Base-by-base conservation (phyloP, 164 flowering plant species). In the Annona squamosa region DNA sequence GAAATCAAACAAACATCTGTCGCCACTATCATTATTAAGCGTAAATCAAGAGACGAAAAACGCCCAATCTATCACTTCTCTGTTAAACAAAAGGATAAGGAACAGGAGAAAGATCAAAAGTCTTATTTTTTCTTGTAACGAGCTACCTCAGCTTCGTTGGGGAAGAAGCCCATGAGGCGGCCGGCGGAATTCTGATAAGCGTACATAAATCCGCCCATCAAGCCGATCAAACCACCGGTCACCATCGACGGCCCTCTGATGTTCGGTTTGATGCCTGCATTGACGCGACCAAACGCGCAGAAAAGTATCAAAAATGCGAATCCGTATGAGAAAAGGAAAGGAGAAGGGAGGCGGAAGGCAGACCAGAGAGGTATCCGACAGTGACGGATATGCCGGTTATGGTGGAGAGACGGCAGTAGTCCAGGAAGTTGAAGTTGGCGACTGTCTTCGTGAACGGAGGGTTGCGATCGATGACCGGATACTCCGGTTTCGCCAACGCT, bases 111-210 rank as follows among this genome's bases (percentile, higher is more conserved):
- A 52, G 59, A 52, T 26, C 3, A 16, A 68, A 13, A 68, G 16
- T 7, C 64, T 5, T 59, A 37, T 70, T 76, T 80, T 72, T 90
- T 89, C 86, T 86, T 88, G 88, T 84, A 88, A 61, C 81, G 85
- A 72, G 92, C 92, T 68, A 92, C 98, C 93, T 94, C 98, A 10
- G 81, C 89, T 3, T 90, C 94, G 68, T 94, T 94, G 67, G 97
- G 93, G 85, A 92, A 94, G 80, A 94, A 94, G 0, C 98, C 98
- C 98, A 94, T 94, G 78, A 94, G 82, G 71, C 98, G 85, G 9
- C 98, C 98, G 5, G 88, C 89, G 2, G 98, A 94, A 82, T 94
- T 94, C 86, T 94, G 98, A 80, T 94, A 94, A 0, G 98, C 97
- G 73, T 92, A 92, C 95, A 94, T 94, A 74, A 94, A 94, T 2